phyloP scores from a whole-genome alignment of 1,284 basidiomycete genomes.

The Vanrija sp. region DNA sequence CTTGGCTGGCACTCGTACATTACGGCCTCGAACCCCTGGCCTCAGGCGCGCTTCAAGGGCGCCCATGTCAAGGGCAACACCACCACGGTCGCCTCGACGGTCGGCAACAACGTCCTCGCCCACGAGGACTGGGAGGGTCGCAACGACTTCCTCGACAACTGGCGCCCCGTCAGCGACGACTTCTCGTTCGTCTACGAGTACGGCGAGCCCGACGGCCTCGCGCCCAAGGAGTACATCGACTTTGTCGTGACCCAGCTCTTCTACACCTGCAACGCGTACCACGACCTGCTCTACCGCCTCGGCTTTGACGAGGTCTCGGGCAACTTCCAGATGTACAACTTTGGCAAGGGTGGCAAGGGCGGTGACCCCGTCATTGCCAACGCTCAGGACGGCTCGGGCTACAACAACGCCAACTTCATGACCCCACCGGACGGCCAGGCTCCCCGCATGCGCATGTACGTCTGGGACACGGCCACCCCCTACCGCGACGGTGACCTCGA shows the following conservation, averaged over 20 bases:
- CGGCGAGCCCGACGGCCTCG: conserved; percentile 49
- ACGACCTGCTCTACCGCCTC: conserved; percentile 57
- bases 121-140: conserved; percentile 65
- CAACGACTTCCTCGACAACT: conserved; percentile 69
- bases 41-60: conserved; percentile 31
- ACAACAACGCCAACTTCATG: conserved; percentile 62
- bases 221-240: conserved; percentile 71
- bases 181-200: conserved; percentile 70
- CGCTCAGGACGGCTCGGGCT: conserved; percentile 89
- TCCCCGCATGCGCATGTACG: conserved; percentile 92
- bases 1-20: conserved; percentile 74
- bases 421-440: conserved; percentile 59
- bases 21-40: conserved; percentile 43
- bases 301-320: conserved; percentile 88
- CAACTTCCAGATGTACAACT: conserved; percentile 98
- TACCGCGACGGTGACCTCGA: conserved; percentile 93
- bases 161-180: conserved; percentile 64
- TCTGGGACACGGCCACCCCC: conserved; percentile 85
- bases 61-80: conserved; percentile 36
- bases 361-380: conserved; percentile 89
- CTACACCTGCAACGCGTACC: conserved; percentile 79
- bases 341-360: conserved; percentile 78
- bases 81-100: conserved; percentile 71
- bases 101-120: conserved; percentile 76
- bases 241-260: conserved; percentile 82